Percentiles rank a stretch among this genome's conserved stretches.
Conservation (phyloP, 208 protist species). For the Tritrichomonas musculus region DNA sequence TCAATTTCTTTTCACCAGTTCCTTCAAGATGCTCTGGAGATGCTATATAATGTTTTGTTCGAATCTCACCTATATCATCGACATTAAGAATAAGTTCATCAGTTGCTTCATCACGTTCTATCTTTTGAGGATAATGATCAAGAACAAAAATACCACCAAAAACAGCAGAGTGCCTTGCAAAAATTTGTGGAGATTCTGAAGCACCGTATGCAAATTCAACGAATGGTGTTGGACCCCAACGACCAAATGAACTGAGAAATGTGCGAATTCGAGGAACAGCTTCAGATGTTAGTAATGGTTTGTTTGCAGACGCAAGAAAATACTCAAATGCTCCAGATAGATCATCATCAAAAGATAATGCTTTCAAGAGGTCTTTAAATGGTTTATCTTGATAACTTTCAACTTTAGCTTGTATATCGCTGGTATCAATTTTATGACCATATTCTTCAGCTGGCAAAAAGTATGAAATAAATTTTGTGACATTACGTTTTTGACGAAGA, state of each 20-base stretch:
- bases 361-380: not conserved
- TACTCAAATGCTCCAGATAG: not conserved
- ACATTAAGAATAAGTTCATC: not conserved
- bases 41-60: not conserved
- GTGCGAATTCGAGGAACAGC: not conserved
- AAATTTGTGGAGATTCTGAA: not conserved
- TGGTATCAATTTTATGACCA: not conserved
- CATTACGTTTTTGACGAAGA: not conserved
- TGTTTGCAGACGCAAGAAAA: not conserved
- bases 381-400: not conserved
- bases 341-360: not conserved
- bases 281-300: not conserved
- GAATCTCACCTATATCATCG: not conserved
- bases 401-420: not conserved
- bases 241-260: not conserved
- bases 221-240: not conserved
- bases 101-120: not conserved
- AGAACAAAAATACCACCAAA: slow-evolving; percentile 23
- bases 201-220: not conserved
- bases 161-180: not conserved
- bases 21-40: not conserved
- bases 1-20: not conserved
- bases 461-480: not conserved
- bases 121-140: not conserved
- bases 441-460: not conserved